phyloP scores from a whole-genome alignment of 129 eudicot genomes.

The Flaveria robusta region DNA sequence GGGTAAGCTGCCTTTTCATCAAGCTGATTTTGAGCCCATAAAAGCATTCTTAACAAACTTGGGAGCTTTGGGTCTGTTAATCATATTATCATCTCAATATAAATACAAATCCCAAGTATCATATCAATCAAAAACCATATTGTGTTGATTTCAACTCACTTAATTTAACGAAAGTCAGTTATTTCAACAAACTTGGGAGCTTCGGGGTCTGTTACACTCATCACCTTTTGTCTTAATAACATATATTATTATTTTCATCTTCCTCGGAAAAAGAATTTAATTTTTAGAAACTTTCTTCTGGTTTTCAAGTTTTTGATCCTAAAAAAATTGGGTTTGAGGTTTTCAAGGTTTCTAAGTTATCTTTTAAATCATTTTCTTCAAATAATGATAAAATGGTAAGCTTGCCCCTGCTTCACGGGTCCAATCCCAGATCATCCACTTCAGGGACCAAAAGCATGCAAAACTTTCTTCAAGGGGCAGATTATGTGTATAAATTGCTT shows the following conservation, averaged over 20 bases:
- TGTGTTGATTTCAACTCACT: neutral
- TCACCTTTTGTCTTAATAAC: too few relatives aligned
- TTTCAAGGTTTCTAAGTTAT: neutral
- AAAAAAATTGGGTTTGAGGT: neutral
- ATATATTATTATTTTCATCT: neutral
- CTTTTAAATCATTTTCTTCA: neutral
- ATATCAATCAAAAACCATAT: neutral
- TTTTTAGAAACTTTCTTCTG: neutral
- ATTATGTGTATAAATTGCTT: neutral
- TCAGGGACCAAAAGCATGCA: neutral
- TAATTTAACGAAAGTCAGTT: neutral
- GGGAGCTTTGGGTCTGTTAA: slow-evolving; percentile 87
- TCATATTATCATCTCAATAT: slow-evolving; percentile 19
- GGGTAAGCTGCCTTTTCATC: slow-evolving; percentile 90
- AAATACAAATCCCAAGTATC: neutral
- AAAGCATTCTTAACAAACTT: slow-evolving; percentile 80
- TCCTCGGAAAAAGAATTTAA: neutral
- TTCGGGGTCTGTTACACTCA: too few relatives aligned
- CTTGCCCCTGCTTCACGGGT: neutral
- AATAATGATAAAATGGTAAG: neutral
- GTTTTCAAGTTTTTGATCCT: neutral
- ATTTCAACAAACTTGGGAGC: too few relatives aligned
- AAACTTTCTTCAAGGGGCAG: neutral
- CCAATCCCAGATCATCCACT: slow-evolving; percentile 3
- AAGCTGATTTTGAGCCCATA: slow-evolving; percentile 91